These are phyloP conservation scores for Trametes gibbosa DNA, from an alignment of 768 basidiomycete genomes.

Conservation along the genomic window DNA sequence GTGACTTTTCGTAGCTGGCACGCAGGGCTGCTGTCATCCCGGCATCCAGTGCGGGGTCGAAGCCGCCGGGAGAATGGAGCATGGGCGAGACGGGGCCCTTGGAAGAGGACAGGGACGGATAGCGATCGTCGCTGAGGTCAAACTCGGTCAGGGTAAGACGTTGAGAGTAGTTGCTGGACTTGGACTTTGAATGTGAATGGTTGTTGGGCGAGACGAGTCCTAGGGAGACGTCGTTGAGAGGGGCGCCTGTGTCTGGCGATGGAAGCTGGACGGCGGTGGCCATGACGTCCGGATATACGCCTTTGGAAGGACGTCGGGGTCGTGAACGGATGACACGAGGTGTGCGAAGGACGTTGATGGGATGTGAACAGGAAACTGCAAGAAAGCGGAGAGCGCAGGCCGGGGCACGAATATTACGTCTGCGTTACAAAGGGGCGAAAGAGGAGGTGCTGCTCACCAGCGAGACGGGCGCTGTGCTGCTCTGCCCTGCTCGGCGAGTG, in stretches of 20 bases:
- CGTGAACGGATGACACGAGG: slow-evolving; percentile 2
- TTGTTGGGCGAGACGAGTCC: slow-evolving; percentile 31
- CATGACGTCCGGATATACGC: slow-evolving; percentile 17
- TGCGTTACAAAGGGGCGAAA: slow-evolving; percentile 5
- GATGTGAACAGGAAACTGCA: slow-evolving; percentile 1
- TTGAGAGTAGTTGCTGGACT: slow-evolving; percentile 47
- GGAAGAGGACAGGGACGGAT: slow-evolving; percentile 36
- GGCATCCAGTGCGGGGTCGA: slow-evolving; percentile 14
- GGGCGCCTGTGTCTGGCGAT: slow-evolving; percentile 18
- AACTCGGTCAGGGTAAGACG: slow-evolving; percentile 55
- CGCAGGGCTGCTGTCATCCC: slow-evolving; percentile 18
- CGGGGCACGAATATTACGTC: slow-evolving; percentile 17
- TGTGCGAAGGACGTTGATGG: slow-evolving; percentile 10
- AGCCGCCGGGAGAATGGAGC: background rate
- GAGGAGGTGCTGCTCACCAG: background rate
- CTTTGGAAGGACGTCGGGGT: background rate
- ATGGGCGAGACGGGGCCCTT: slow-evolving; percentile 4
- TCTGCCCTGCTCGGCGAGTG: background rate
- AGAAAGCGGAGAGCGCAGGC: slow-evolving; percentile 13
- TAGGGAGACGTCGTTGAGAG: slow-evolving; percentile 19
- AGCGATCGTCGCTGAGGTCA: slow-evolving; percentile 64
- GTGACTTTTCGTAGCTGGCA: slow-evolving; percentile 15
- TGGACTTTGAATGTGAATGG: slow-evolving; percentile 30
- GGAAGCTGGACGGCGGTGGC: slow-evolving; percentile 26
- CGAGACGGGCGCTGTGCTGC: background rate